phyloP scores from a whole-genome alignment of 2,329 filamentous ascomycete genomes.

The Pseudopyrenochaeta lycopersici region DNA sequence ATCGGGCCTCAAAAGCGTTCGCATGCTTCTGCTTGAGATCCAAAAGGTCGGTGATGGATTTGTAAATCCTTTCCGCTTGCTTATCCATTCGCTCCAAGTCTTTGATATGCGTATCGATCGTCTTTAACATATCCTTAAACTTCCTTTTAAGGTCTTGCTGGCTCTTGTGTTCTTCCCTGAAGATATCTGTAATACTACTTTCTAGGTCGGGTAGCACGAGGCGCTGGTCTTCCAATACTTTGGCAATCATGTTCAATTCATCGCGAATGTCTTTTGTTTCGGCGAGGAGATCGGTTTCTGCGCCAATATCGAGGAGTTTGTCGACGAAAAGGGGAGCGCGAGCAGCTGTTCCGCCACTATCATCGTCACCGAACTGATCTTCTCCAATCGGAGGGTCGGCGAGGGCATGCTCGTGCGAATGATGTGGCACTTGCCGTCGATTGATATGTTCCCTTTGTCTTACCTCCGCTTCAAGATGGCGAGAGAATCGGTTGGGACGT shows the following conservation, averaged over 20 bases:
- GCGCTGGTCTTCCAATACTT: constrained; percentile 61
- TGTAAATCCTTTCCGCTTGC: constrained; percentile 68
- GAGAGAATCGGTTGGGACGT: constrained; percentile 48
- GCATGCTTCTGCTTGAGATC: constrained; percentile 76
- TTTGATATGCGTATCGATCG: constrained; percentile 65
- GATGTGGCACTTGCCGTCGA: constrained; percentile 34
- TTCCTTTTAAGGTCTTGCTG: constrained; percentile 63
- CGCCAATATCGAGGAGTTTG: constrained; percentile 66
- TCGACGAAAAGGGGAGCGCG: constrained; percentile 60
- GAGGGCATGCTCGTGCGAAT: constrained; percentile 40
- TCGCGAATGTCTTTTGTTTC: constrained; percentile 75
- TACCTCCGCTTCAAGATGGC: constrained; percentile 46
- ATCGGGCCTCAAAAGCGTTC: constrained; percentile 72
- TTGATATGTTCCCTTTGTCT: constrained; percentile 43
- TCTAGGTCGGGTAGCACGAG: constrained; percentile 60
- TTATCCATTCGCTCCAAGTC: constrained; percentile 72
- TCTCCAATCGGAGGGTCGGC: constrained; percentile 32
- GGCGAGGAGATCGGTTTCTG: constrained; percentile 67
- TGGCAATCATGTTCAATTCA: constrained; percentile 70
- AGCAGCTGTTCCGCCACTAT: constrained; percentile 25
- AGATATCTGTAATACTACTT: constrained; percentile 51
- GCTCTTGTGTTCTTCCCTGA: constrained; percentile 44
- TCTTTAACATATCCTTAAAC: constrained; percentile 65
- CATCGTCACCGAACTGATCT: constrained; percentile 44
- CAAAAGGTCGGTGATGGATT: constrained; percentile 68